Base-by-base conservation (phyloP, 2,329 filamentous ascomycete genomes). In the Fusarium cicatricum region DNA sequence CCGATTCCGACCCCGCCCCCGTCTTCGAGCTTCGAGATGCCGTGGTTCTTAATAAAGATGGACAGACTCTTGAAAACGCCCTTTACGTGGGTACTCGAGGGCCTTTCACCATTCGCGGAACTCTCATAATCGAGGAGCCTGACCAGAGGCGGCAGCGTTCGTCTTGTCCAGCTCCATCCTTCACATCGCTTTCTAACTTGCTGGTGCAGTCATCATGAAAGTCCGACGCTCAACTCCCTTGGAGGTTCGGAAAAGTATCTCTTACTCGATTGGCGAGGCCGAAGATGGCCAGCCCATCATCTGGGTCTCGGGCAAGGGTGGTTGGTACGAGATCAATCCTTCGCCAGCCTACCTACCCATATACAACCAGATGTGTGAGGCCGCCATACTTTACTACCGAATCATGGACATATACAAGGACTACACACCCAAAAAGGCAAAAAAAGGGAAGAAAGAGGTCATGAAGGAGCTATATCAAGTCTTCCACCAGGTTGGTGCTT, bases 241-340 rank as follows among this genome's bases (percentile, higher is more conserved):
- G 56, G 82, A 88, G 60, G 78, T 90, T 46, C 73, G 77, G n/a
- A 74, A 79, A 29, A 79, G 77, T 19, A 59, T 62, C 3, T 66
- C 70, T 28, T 86, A 83, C 65, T 83, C 86, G 11, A 84, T 88
- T 28, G 83, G 82, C 40, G 74, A 76, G 37, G 74, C 75, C 21
- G 70, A 77, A 12, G 80, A 83, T 44, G 80, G 80, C 0, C 77
- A 79, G 15, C 79, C 84, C 4, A 78, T 83, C n/a, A 76, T 90
- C 26, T 92, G 89, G 89, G 85, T 88, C 1, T 64, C 68, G 1
- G 72, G 71, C 31, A 68, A 78, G 48, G 82, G 86, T 11, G 89
- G 88, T 38, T 91, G 88, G 87, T 91, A 85, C 69, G 83, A 88
- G 67, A 80, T 92, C 36, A 77, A 77, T 28, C 88, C 90, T 1